Percentiles rank a stretch among this genome's conserved stretches.
Evolutionary conservation across 2,329 filamentous ascomycete species (phyloP).

Genomic region (Didymella sp.): DNA sequence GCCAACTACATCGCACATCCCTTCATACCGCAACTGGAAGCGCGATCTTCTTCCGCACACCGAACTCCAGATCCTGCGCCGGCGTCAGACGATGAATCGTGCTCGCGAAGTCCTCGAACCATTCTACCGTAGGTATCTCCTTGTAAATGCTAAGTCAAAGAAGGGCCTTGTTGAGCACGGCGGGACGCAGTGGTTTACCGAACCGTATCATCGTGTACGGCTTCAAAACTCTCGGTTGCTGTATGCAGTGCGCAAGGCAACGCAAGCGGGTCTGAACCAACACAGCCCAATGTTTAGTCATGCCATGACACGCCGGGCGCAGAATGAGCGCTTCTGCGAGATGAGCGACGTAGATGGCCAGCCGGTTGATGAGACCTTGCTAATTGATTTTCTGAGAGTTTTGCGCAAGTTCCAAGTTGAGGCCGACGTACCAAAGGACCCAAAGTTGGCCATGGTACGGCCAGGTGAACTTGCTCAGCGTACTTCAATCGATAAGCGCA

Average conservation of each 20-base stretch:
- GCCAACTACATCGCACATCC: background rate
- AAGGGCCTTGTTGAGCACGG: background rate
- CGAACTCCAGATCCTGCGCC: conserved; percentile 4
- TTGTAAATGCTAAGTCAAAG: background rate
- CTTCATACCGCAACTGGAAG: background rate
- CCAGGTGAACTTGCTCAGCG: background rate
- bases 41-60: conserved; percentile 1
- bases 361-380: background rate
- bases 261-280: background rate
- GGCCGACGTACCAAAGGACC: background rate
- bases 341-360: conserved; percentile 8
- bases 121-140: background rate
- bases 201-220: background rate
- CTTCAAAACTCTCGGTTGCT: background rate
- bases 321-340: conserved; percentile 1
- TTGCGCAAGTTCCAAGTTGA: background rate
- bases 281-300: background rate
- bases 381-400: background rate
- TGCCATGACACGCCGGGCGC: background rate
- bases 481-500: background rate
- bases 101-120: conserved; percentile 2
- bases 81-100: conserved; percentile 8
- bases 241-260: conserved; percentile 6
- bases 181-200: background rate
- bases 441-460: background rate